Evolutionary conservation across 2,329 filamentous ascomycete species (phyloP).

Genomic region (Fusarium fracticaudum): DNA sequence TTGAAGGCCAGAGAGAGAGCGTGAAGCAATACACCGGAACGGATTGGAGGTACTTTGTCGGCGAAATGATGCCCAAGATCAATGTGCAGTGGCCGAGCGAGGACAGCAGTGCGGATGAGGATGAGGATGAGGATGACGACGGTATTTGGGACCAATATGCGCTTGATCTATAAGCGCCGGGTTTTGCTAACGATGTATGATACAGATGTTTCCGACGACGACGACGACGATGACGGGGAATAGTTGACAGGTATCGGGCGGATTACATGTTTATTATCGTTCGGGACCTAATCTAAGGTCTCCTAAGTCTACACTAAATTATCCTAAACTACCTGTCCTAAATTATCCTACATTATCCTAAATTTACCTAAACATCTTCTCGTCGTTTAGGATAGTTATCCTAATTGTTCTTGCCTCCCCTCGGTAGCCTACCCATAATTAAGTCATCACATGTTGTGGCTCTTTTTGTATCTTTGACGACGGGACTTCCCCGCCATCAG

Average conservation of each 20-base stretch:
- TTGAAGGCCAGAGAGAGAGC: conserved; percentile 10
- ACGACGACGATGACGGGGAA: conserved; percentile 1
- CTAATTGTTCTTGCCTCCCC: neutral
- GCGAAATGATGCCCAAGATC: conserved; percentile 41
- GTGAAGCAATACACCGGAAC: conserved; percentile 46
- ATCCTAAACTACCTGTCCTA: neutral
- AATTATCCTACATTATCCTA: neutral
- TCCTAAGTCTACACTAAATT: neutral
- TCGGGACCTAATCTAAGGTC: neutral
- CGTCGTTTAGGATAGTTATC: neutral
- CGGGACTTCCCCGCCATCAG: neutral
- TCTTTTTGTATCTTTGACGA: neutral
- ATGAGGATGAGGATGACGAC: conserved; percentile 31
- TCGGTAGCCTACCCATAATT: neutral
- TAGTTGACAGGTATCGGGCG: neutral
- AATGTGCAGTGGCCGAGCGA: conserved; percentile 17
- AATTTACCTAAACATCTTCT: neutral
- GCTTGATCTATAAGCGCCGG: conserved; percentile 34
- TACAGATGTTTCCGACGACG: conserved; percentile 16
- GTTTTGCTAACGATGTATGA: conserved; percentile 26
- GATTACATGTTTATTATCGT: neutral
- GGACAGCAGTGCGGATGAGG: conserved; percentile 22
- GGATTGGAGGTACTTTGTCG: conserved; percentile 50
- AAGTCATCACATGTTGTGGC: neutral
- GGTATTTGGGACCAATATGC: conserved; percentile 45